phyloP scores from a whole-genome alignment of 2,329 filamentous ascomycete genomes.

The Chalaropsis ovoidea region DNA sequence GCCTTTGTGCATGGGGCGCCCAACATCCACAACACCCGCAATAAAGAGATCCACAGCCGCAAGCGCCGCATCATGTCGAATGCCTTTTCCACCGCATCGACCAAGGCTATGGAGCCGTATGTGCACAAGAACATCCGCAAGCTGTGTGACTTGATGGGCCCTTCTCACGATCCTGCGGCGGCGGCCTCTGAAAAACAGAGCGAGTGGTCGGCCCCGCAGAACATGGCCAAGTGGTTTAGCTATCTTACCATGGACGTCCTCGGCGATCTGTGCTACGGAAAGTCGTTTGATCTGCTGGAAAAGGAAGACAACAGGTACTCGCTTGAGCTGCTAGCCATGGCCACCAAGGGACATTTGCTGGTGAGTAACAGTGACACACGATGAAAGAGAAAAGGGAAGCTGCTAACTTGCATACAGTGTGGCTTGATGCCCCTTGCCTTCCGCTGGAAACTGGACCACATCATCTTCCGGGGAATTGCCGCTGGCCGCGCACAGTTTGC shows the following conservation, averaged over 20 bases:
- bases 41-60: conserved; percentile 57
- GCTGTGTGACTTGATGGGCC: conserved; percentile 51
- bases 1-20: conserved; percentile 60
- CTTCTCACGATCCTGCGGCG: conserved; percentile 28
- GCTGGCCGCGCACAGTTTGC: conserved; percentile 59
- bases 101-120: conserved; percentile 58
- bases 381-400: neutral
- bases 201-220: conserved; percentile 46
- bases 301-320: conserved; percentile 52
- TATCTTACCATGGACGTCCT: conserved; percentile 55
- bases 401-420: conserved; percentile 39
- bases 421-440: conserved; percentile 62
- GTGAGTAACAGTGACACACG: conserved; percentile 36
- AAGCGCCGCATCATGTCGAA: conserved; percentile 63
- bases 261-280: conserved; percentile 51
- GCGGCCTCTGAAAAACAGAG: conserved; percentile 31
- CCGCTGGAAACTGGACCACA: conserved; percentile 54
- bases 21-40: conserved; percentile 63
- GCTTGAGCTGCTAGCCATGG: conserved; percentile 55
- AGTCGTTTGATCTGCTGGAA: conserved; percentile 54
- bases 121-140: conserved; percentile 56
- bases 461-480: conserved; percentile 58
- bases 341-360: conserved; percentile 58
- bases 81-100: conserved; percentile 56
- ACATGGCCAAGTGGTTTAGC: conserved; percentile 55